These are phyloP conservation scores for Naganishia sp. DNA, from an alignment of 1,284 basidiomycete genomes.

Conservation along the genomic window DNA sequence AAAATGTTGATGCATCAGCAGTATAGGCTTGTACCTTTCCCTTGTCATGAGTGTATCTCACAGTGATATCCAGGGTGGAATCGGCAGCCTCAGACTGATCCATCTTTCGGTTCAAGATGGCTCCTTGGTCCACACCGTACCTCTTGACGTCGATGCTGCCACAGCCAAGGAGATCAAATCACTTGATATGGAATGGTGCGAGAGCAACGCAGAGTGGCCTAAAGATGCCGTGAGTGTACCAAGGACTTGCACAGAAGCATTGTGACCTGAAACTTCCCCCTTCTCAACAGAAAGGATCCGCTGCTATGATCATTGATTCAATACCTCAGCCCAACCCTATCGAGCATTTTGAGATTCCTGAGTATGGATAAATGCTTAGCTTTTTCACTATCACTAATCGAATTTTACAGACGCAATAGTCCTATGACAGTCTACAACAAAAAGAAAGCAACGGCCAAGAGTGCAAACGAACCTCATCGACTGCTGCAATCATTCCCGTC, in stretches of 20 bases:
- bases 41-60: neutral
- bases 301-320: conserved; percentile 25
- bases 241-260: neutral
- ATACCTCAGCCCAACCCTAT: conserved; percentile 19
- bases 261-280: neutral
- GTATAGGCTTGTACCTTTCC: conserved; percentile 17
- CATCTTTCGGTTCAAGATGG: conserved; percentile 25
- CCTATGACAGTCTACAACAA: conserved; percentile 25
- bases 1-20: neutral
- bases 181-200: conserved; percentile 24
- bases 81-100: neutral
- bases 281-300: conserved; percentile 16
- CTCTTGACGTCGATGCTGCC: neutral
- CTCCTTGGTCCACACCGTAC: conserved; percentile 8
- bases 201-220: conserved; percentile 17
- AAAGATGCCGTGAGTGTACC: conserved; percentile 10
- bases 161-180: neutral
- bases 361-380: neutral
- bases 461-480: conserved; percentile 7
- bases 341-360: conserved; percentile 23
- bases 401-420: conserved; percentile 2
- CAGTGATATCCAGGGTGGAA: neutral
- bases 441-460: conserved; percentile 15
- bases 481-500: conserved; percentile 20
- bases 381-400: neutral